phyloP scores from a whole-genome alignment of 257 asterid species.

The Petunia secreta region DNA sequence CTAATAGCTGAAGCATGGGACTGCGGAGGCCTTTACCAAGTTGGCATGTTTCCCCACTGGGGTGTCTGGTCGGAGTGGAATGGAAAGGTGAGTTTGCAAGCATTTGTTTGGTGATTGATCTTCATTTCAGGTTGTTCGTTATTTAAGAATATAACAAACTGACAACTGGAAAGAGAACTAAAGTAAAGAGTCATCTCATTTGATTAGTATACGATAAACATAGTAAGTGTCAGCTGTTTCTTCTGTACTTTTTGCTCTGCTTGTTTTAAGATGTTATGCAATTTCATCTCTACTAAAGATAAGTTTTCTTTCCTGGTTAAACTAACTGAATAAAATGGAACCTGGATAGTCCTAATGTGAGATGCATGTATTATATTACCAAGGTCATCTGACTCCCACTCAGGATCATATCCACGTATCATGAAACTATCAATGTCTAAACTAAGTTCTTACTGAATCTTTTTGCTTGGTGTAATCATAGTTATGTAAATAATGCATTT shows the following conservation, averaged over 20 bases:
- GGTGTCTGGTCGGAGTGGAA: conserved; percentile 99
- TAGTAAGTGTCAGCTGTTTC: conserved; percentile 4
- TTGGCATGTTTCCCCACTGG: conserved; percentile 93
- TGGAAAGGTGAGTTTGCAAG: conserved; percentile 72
- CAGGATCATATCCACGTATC: neutral
- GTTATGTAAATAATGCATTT: no score
- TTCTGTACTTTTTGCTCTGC: neutral
- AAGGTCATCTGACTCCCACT: neutral
- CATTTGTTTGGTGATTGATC: neutral
- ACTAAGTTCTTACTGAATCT: no score
- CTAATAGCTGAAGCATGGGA: conserved; percentile 99
- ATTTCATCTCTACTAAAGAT: neutral
- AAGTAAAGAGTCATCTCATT: conserved; percentile 2
- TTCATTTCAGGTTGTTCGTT: neutral
- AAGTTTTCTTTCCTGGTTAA: neutral
- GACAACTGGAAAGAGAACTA: neutral
- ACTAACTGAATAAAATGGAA: neutral
- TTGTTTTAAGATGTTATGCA: conserved; percentile 1
- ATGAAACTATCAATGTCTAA: neutral
- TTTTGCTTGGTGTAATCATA: no score
- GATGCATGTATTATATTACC: conserved; percentile 6
- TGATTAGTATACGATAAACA: neutral
- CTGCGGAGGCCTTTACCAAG: conserved; percentile 99
- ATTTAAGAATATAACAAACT: neutral
- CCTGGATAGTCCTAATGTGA: neutral